Evolutionary conservation across 345 rosid species (phyloP), one percentile per base, ranked within the genome.

Genomic region (Euphorbia tirucalli): DNA sequence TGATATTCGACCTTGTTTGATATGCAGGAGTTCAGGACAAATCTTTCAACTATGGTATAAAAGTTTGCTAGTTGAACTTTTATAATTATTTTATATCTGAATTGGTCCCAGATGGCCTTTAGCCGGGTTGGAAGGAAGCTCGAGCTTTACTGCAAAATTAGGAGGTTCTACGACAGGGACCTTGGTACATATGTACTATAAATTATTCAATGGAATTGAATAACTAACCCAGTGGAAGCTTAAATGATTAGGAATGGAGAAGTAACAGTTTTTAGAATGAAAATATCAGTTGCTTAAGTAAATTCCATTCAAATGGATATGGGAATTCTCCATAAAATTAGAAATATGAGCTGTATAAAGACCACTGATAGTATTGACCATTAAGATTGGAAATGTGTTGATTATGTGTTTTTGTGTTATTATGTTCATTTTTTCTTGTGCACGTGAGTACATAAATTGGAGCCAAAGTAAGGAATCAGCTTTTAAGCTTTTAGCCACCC

Each of bases 381-480:
- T 41, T 2, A 41, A 41, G 44, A 41, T 41, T 41, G 44, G 44
- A 41, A 41, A 41, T 7, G 1, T 41, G 9, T 41, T 6, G 44
- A 41, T 41, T 16, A 46, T 15, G 52, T 46, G 11, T 1, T 2
- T 46, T 46, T 15, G 52, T 46, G 16, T 1, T 11, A 7, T 11
- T 13, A 13, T 46, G 52, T 41, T 41, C 11, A 41, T 41, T 7
- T 13, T 46, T 11, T 13, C 18, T 5, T 62, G 4, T n/a, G 66
- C 30, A 39, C 44, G 25, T 39, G 49, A 62, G 66, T 9, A 32
- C 65, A 37, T 70, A 11, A 71, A 59, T 48, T 79, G 66, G 63
- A 71, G 27, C 39, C 1, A 44, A 71, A 79, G 79, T 67, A 75
- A 79, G 41, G 71, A 71, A 79, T 71, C 59, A n/a, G 46, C 61